Evolutionary conservation across 768 basidiomycete genomes (phyloP).

Genomic region (Mycena kentingensis): DNA sequence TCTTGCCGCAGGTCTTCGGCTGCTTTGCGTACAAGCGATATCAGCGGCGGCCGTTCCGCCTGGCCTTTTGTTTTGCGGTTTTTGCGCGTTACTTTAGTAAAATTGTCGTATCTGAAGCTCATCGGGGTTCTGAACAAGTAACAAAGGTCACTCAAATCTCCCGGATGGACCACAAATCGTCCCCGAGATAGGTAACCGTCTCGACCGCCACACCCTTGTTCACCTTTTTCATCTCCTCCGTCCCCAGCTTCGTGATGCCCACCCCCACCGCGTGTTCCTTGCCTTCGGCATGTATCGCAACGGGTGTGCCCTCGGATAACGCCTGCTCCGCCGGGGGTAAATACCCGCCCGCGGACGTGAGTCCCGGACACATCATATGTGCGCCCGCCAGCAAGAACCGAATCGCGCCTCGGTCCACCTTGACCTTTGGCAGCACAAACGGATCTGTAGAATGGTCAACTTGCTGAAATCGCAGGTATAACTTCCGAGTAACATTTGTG

Average conservation of each 20-base stretch:
- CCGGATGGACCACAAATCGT: conserved; percentile 80
- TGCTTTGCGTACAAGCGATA: conserved; percentile 43
- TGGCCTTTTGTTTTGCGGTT: conserved; percentile 47
- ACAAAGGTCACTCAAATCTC: conserved; percentile 46
- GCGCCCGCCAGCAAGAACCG: conserved; percentile 93
- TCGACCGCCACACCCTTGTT: conserved; percentile 94
- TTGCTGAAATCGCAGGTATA: conserved; percentile 1
- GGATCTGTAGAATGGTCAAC: conserved; percentile 63
- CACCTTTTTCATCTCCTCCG: conserved; percentile 86
- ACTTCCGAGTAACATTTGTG: conserved; percentile 78
- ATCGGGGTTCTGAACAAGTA: conserved; percentile 1
- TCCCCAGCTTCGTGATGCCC: conserved; percentile 77
- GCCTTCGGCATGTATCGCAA: conserved; percentile 95
- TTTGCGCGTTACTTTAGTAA: conserved; percentile 54
- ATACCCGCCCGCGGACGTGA: conserved; percentile 89
- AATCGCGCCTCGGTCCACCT: conserved; percentile 95
- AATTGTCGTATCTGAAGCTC: conserved; percentile 49
- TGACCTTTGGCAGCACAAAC: conserved; percentile 82
- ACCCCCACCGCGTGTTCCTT: conserved; percentile 91
- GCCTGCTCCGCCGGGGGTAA: conserved; percentile 74
- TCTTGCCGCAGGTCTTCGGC: conserved; percentile 49
- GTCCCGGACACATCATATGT: conserved; percentile 96
- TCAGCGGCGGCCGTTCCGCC: conserved; percentile 35
- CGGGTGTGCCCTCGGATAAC: conserved; percentile 70
- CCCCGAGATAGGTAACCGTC: conserved; percentile 81